A percentile compares a stretch with the other conserved stretches of the same genome.
These are phyloP conservation scores for Myxozyma neotropica DNA, from an alignment of 805 yeast species.

Conservation along the genomic window DNA sequence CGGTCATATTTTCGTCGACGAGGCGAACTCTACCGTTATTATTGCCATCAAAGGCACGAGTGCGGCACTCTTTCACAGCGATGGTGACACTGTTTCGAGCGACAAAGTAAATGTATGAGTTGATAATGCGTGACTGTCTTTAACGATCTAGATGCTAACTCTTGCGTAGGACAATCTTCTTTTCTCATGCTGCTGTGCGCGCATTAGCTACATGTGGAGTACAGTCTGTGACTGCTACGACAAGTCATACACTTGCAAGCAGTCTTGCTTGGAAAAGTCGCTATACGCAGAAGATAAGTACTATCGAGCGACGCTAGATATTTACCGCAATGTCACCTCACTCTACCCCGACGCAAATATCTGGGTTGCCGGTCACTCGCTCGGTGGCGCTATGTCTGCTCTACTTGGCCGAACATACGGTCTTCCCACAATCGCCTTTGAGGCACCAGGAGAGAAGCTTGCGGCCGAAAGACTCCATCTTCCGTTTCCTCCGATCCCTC, in stretches of 20 bases:
- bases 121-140: background rate
- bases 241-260: conserved; percentile 82
- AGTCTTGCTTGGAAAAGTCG: conserved; percentile 80
- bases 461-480: conserved; percentile 85
- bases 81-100: conserved; percentile 71
- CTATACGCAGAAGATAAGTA: conserved; percentile 76
- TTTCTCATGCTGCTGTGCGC: conserved; percentile 95
- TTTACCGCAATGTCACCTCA: conserved; percentile 70
- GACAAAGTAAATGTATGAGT: conserved; percentile 66
- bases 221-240: conserved; percentile 95
- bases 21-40: conserved; percentile 61
- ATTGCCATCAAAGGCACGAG: conserved; percentile 91
- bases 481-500: conserved; percentile 78
- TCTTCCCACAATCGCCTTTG: conserved; percentile 84
- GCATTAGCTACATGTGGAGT: conserved; percentile 89
- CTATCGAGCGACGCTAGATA: conserved; percentile 76
- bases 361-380: conserved; percentile 94
- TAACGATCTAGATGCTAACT: background rate
- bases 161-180: conserved; percentile 66
- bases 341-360: conserved; percentile 72
- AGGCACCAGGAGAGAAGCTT: conserved; percentile 89
- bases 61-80: conserved; percentile 55
- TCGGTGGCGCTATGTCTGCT: conserved; percentile 87
- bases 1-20: conserved; percentile 83
- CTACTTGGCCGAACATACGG: conserved; percentile 90